A percentile compares a stretch with the other conserved stretches of the same genome.
Evolutionary conservation across 2,329 filamentous ascomycete species (phyloP).

Genomic region (Nemania serpens): DNA sequence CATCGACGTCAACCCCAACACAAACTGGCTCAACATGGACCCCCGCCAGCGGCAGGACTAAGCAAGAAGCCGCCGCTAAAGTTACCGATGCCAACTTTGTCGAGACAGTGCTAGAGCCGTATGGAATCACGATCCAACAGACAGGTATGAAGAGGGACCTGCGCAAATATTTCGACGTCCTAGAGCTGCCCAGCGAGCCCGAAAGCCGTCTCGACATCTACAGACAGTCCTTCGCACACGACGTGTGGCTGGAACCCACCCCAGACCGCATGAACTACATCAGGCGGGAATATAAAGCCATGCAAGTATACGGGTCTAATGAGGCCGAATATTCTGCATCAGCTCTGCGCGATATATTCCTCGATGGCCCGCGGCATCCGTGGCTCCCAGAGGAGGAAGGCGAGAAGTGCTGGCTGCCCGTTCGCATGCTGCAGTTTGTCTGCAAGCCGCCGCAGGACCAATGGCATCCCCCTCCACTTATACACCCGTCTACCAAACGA

Average conservation of each 20-base stretch:
- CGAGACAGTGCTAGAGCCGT: background rate
- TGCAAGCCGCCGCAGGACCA: background rate
- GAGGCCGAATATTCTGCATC: constrained; percentile 10
- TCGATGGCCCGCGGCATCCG: background rate
- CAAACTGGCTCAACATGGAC: background rate
- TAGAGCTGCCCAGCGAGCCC: background rate
- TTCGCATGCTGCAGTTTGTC: constrained; percentile 5
- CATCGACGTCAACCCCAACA: background rate
- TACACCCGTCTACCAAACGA: background rate
- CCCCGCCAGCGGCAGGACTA: background rate
- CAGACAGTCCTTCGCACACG: background rate
- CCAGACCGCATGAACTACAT: background rate
- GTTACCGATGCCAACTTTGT: background rate
- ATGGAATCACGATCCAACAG: background rate
- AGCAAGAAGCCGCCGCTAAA: background rate
- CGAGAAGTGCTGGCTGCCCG: background rate
- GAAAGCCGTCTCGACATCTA: background rate
- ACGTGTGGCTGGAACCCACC: constrained; percentile 4
- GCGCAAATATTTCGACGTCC: background rate
- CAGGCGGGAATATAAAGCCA: constrained; percentile 1
- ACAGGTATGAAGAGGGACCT: background rate
- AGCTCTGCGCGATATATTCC: constrained; percentile 7
- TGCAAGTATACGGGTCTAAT: background rate
- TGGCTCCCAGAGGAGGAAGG: background rate
- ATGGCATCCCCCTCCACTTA: background rate